These are phyloP conservation scores for Cantharellus anzutake DNA, from an alignment of 768 basidiomycete genomes.

Conservation along the genomic window DNA sequence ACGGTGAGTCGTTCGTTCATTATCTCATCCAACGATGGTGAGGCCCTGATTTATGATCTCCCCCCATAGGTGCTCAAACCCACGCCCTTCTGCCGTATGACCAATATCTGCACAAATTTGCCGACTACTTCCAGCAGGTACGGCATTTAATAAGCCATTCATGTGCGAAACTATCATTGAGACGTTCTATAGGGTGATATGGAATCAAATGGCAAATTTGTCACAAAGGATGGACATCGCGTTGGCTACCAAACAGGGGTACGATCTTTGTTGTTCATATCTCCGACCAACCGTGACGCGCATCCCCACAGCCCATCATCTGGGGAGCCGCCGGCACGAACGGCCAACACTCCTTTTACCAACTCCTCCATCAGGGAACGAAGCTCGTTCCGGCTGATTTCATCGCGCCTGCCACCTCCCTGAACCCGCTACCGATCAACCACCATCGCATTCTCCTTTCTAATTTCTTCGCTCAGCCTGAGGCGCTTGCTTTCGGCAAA, in stretches of 20 bases:
- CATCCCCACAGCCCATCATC: constrained; percentile 60
- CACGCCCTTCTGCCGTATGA: constrained; percentile 93
- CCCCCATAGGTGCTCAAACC: constrained; percentile 58
- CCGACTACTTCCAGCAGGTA: constrained; percentile 97
- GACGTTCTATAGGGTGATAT: constrained; percentile 55
- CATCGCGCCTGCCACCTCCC: constrained; percentile 72
- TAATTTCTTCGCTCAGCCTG: constrained; percentile 97
- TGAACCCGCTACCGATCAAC: constrained; percentile 56
- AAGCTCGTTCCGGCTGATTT: constrained; percentile 87
- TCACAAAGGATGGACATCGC: constrained; percentile 84
- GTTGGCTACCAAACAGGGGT: constrained; percentile 96
- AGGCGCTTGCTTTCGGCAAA: constrained; percentile 96
- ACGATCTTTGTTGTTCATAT: constrained; percentile 15
- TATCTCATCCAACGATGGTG: background rate
- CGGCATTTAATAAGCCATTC: constrained; percentile 1
- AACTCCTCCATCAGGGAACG: constrained; percentile 87
- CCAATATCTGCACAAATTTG: constrained; percentile 98
- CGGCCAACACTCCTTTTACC: constrained; percentile 99
- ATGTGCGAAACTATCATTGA: background rate
- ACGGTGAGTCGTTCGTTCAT: constrained; percentile 24
- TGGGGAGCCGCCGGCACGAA: constrained; percentile 99
- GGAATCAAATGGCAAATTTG: constrained; percentile 97
- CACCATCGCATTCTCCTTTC: constrained; percentile 95
- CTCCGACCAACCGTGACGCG: background rate
- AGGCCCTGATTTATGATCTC: too few species aligned